Evolutionary conservation across 257 asterid species (phyloP), one percentile per base, ranked within the genome.

Genomic region (Marsdenia floribunda): DNA sequence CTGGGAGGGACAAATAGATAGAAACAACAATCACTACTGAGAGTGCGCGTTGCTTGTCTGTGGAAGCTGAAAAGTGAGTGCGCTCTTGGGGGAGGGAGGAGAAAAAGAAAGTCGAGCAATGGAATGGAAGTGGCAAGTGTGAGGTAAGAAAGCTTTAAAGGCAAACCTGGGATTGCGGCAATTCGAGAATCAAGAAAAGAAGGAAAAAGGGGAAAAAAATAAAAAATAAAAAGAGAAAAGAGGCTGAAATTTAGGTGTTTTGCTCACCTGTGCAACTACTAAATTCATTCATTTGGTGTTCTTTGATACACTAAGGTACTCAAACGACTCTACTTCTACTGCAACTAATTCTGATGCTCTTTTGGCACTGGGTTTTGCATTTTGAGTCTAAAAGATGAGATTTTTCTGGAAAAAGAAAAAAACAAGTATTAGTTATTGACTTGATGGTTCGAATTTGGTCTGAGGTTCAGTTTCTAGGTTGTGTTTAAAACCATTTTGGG

Each of bases 241-340:
- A 38, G 68, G 21, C 72, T 71, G 50, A 58, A 49, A 61, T 77
- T 71, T 60, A 59, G 69, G 77, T 38, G 33, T 26, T 77, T 53
- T 50, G 14, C 60, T 47, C 63, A 40, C 26, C 14, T 26, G 57
- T 47, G 46, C 8, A 24, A 10, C n/a, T 12, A 46, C 73, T 46
- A 1, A 40, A 14, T 61, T 65, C 53, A 19, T 68, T 47, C 54
- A 66, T 73, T 66, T 44, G 66, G 42, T 52, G 33, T 61, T 73
- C 78, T 75, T 82, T 68, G 73, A 53, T 68, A 54, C 46, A 54
- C 80, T 76, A 55, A 85, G 87, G 93, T 86, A 81, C 65, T 64
- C 70, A 69, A 21, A 70, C 61, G 58, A 18, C 24, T 68, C 64
- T 52, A 35, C 52, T 24, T 74, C 73, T 81, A 44, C 68, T 82